A percentile compares a stretch with the other conserved stretches of the same genome.
Conservation (phyloP, 2,329 filamentous ascomycete species). For the Fusarium sp. region DNA sequence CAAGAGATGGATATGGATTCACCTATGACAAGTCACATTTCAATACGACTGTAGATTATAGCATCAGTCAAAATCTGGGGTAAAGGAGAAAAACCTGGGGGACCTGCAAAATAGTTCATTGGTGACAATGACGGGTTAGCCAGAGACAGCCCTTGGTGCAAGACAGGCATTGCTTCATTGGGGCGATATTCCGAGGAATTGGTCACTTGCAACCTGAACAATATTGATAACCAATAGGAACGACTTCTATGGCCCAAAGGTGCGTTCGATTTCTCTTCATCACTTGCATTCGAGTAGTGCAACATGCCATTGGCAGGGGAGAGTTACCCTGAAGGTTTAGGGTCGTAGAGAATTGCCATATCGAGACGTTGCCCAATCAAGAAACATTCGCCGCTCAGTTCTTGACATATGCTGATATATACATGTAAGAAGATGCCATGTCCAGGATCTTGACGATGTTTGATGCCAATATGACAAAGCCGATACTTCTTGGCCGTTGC, state of each 20-base stretch:
- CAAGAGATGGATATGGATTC: background rate
- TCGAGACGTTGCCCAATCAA: background rate
- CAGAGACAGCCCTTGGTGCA: background rate
- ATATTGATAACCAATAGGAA: background rate
- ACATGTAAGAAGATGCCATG: background rate
- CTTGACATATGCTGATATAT: background rate
- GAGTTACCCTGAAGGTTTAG: background rate
- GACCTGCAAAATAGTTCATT: background rate
- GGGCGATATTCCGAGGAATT: too few relatives aligned
- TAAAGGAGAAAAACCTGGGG: background rate
- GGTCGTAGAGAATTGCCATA: background rate
- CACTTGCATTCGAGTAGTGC: background rate
- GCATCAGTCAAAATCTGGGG: background rate
- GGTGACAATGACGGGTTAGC: background rate
- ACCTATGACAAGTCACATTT: background rate
- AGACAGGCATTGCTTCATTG: background rate
- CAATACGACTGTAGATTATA: too few relatives aligned
- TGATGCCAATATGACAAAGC: rapidly evolving
- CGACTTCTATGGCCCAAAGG: rapidly evolving
- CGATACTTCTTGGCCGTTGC: background rate
- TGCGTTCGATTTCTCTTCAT: background rate
- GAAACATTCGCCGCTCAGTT: background rate
- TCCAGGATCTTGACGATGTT: rapidly evolving
- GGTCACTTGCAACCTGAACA: background rate
- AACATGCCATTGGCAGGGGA: background rate